These are phyloP conservation scores for Sugiyamaella paludigena DNA, from an alignment of 1,139 yeast genomes.

Conservation along the genomic window DNA sequence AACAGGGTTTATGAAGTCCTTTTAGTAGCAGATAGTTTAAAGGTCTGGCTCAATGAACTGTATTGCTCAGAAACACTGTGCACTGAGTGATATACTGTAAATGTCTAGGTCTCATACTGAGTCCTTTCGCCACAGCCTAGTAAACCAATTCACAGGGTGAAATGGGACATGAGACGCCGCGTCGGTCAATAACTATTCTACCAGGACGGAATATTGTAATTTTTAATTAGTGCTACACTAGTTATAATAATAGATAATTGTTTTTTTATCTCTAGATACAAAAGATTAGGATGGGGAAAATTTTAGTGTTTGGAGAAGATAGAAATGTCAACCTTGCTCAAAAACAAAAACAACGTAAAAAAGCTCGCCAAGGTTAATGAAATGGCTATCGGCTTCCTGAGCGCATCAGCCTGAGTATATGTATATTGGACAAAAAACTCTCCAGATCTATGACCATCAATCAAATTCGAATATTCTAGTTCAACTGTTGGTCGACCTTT, in stretches of 20 bases:
- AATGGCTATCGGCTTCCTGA: conserved; percentile 65
- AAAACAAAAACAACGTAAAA: conserved; percentile 55
- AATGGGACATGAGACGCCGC: no score
- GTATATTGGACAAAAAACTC: conserved; percentile 61
- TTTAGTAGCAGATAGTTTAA: no score
- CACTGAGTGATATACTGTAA: no score
- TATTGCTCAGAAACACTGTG: no score
- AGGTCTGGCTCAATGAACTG: no score
- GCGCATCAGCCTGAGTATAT: conserved; percentile 52
- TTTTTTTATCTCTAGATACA: not conserved
- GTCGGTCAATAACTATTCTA: no score
- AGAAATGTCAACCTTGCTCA: conserved; percentile 44
- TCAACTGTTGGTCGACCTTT: conserved; percentile 80
- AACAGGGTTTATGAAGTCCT: no score
- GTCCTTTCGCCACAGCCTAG: no score
- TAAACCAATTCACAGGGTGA: no score
- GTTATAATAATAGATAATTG: not conserved
- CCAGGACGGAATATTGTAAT: no score
- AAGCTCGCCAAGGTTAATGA: conserved; percentile 63
- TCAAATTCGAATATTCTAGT: conserved; percentile 57
- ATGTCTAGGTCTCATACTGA: no score
- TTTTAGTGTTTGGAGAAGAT: conserved; percentile 20
- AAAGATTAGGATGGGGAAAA: conserved; percentile 1
- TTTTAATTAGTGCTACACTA: no score
- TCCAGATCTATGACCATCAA: conserved; percentile 64